Percentiles rank a stretch among this genome's conserved stretches.
Conservation (phyloP, 441 rosid genomes). For the Croton laevigatus region DNA sequence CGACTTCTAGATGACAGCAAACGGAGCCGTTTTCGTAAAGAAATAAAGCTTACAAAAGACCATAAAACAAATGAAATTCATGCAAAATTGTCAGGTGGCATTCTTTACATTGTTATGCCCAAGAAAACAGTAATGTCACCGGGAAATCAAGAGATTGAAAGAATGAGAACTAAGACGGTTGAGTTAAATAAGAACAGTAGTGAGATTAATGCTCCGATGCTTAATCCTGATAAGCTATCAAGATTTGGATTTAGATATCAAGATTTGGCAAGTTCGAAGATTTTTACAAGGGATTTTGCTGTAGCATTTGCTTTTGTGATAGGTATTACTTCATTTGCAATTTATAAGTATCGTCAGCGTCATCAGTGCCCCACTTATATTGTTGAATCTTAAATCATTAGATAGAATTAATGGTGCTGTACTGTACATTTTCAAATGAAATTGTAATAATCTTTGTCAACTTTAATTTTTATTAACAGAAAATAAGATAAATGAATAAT, state of each 20-base stretch:
- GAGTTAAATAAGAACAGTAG: neutral
- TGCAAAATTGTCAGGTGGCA: constrained; percentile 21
- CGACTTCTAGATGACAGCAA: constrained; percentile 11
- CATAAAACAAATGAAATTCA: constrained; percentile 15
- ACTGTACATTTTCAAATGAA: no score
- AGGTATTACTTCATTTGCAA: neutral
- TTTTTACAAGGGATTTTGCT: neutral
- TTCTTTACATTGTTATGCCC: constrained; percentile 28
- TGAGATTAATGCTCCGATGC: neutral
- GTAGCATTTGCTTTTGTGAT: neutral
- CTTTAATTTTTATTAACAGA: no score
- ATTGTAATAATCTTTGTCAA: no score
- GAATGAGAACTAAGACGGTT: neutral
- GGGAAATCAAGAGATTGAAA: constrained; percentile 7
- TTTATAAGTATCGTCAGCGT: neutral
- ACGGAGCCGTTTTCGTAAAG: constrained; percentile 25
- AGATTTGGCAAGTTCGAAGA: neutral
- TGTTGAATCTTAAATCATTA: no score
- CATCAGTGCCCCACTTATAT: no score
- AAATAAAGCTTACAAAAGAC: constrained; percentile 12
- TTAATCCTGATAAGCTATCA: neutral
- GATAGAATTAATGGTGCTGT: no score
- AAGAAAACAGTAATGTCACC: neutral
- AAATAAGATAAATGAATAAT: no score
- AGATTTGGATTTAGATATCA: neutral